phyloP scores from a whole-genome alignment of 805 yeast genomes.

The Kuraishia floccosa region DNA sequence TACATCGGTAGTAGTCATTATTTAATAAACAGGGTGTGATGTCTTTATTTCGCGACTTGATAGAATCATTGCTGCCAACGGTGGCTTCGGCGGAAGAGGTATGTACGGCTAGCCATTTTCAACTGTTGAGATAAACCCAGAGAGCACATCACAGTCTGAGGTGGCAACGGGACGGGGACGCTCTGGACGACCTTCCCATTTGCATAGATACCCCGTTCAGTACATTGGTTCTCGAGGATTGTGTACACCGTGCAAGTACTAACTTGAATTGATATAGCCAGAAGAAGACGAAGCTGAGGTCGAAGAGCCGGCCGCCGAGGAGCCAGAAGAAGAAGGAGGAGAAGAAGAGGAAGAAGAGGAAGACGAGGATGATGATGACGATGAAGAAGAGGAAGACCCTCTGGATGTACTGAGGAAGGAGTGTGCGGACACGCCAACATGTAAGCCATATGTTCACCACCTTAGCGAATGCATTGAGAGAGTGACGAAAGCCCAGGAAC shows the following conservation, averaged over 20 bases:
- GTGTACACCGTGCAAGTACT: too few species aligned
- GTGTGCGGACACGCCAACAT: constrained; percentile 55
- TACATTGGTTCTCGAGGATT: too few species aligned
- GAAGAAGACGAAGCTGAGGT: constrained; percentile 12
- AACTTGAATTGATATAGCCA: constrained; percentile 13
- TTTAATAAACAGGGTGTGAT: too few species aligned
- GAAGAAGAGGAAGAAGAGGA: constrained; percentile 26
- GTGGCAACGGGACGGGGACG: too few species aligned
- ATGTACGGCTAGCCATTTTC: constrained; percentile 4
- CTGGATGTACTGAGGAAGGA: constrained; percentile 54
- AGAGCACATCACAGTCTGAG: too few species aligned
- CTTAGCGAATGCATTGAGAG: constrained; percentile 92
- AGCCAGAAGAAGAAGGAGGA: constrained; percentile 52
- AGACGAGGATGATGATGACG: constrained; percentile 26
- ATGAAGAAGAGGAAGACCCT: constrained; percentile 59
- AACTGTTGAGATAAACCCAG: too few species aligned
- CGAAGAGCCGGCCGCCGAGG: constrained; percentile 43
- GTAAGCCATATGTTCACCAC: constrained; percentile 74
- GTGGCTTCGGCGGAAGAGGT: constrained; percentile 74
- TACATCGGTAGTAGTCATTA: too few species aligned
- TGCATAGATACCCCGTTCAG: too few species aligned
- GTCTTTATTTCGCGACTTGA: constrained; percentile 55
- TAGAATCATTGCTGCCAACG: constrained; percentile 71
- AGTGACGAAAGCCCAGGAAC: constrained; percentile 80
- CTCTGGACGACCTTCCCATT: too few species aligned